phyloP scores from a whole-genome alignment of 176 grass and related monocot species.

The Aegilops sharonensis region DNA sequence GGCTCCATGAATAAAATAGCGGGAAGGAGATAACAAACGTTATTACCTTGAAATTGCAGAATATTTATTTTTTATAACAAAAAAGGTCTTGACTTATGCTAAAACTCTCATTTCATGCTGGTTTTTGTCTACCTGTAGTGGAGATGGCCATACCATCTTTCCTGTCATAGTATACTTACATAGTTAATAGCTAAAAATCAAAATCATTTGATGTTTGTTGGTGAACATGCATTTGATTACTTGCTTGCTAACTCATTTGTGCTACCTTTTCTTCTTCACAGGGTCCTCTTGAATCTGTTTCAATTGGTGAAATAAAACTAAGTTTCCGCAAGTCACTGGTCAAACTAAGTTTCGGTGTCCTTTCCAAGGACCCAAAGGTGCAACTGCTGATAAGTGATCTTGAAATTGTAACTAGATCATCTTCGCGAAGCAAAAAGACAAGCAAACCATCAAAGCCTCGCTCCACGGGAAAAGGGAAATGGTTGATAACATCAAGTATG shows the following conservation, averaged over 20 bases:
- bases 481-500: conserved; percentile 88
- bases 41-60: conserved; percentile 20
- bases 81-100: background rate
- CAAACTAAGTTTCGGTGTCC: conserved; percentile 85
- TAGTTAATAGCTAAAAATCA: conserved; percentile 2
- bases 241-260: conserved; percentile 11
- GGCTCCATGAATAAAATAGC: conserved; percentile 1
- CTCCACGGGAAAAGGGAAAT: conserved; percentile 97
- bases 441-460: conserved; percentile 64
- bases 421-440: conserved; percentile 52
- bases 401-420: conserved; percentile 77
- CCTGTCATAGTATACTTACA: conserved; percentile 14
- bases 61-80: background rate
- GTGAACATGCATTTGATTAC: background rate
- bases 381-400: conserved; percentile 92
- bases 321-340: conserved; percentile 97
- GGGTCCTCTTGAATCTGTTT: conserved; percentile 87
- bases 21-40: background rate
- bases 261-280: conserved; percentile 39
- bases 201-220: conserved; percentile 16
- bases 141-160: conserved; percentile 15
- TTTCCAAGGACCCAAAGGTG: conserved; percentile 97
- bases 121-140: background rate
- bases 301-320: conserved; percentile 95
- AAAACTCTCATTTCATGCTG: background rate